A percentile compares a stretch with the other conserved stretches of the same genome.
Conservation (phyloP, 805 yeast genomes). For the baker's yeast (Saccharomyces cerevisiae) region DNA sequence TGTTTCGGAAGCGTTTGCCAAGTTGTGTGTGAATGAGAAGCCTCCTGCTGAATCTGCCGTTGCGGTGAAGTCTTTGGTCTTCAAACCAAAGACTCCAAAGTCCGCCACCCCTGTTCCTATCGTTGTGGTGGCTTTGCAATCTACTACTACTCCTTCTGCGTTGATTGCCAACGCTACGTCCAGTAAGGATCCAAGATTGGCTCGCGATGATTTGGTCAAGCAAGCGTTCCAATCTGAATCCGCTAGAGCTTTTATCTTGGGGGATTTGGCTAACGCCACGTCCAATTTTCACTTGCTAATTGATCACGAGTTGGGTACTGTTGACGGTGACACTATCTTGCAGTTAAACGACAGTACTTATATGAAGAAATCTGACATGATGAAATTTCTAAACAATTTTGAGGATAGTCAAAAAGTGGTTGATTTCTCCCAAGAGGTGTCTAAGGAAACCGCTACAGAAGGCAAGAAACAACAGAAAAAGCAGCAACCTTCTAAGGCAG, state of each 20-base stretch:
- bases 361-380: constrained; percentile 23
- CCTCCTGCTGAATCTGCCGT: constrained; percentile 37
- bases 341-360: constrained; percentile 23
- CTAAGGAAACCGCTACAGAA: constrained; percentile 32
- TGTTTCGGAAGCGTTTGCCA: constrained; percentile 58
- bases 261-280: constrained; percentile 33
- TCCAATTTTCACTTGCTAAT: constrained; percentile 24
- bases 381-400: constrained; percentile 34
- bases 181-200: constrained; percentile 81
- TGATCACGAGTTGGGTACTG: constrained; percentile 32
- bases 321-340: constrained; percentile 28
- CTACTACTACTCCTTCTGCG: constrained; percentile 62
- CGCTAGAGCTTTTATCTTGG: constrained; percentile 27
- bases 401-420: constrained; percentile 34
- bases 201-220: constrained; percentile 68
- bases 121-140: constrained; percentile 64
- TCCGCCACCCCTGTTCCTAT: constrained; percentile 71
- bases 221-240: constrained; percentile 36
- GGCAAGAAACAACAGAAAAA: constrained; percentile 14
- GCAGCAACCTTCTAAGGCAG: constrained; percentile 10
- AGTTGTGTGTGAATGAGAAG: constrained; percentile 53
- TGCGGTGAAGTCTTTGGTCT: constrained; percentile 67
- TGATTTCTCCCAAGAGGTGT: constrained; percentile 39
- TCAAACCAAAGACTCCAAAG: constrained; percentile 88
- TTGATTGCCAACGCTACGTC: constrained; percentile 57